phyloP scores from a whole-genome alignment of 2,329 filamentous ascomycete species.

The Neopestalotiopsis sp. region DNA sequence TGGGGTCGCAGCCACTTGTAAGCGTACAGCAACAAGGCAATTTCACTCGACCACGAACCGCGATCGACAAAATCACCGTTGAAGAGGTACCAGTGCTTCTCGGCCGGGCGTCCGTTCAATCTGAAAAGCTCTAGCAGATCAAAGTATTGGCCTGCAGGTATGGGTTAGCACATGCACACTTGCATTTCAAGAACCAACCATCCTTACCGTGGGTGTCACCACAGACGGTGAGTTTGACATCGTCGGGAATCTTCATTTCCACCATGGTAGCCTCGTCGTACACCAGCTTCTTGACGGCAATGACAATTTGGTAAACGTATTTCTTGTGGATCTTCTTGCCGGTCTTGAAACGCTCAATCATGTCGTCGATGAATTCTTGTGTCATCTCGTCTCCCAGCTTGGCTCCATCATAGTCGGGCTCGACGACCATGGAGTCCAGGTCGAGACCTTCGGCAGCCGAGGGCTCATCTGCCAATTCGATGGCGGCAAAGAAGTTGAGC shows the following conservation, averaged over 20 bases:
- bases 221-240: conserved; percentile 86
- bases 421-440: conserved; percentile 82
- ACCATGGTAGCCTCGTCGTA: conserved; percentile 97
- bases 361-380: conserved; percentile 94
- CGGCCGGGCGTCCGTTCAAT: conserved; percentile 82
- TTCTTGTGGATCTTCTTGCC: conserved; percentile 96
- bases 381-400: conserved; percentile 85
- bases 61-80: conserved; percentile 99
- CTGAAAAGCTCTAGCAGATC: conserved; percentile 96
- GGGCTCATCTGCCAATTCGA: conserved; percentile 89
- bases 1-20: conserved; percentile 95
- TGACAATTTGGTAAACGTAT: conserved; percentile 95
- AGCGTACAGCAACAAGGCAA: conserved; percentile 89
- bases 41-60: conserved; percentile 98
- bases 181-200: not conserved
- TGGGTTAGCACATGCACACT: conserved; percentile 26
- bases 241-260: conserved; percentile 81
- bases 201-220: conserved; percentile 89
- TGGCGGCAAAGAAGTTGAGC: conserved; percentile 91
- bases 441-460: conserved; percentile 92
- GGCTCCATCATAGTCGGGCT: conserved; percentile 84
- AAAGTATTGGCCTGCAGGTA: conserved; percentile 86
- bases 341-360: conserved; percentile 93
- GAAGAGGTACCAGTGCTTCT: conserved; percentile 93
- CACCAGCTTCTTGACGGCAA: conserved; percentile 87